Percentiles rank a stretch among this genome's conserved stretches.
phyloP scores from a whole-genome alignment of 192 early-diverging fungal genomes.

The Backusella circina region DNA sequence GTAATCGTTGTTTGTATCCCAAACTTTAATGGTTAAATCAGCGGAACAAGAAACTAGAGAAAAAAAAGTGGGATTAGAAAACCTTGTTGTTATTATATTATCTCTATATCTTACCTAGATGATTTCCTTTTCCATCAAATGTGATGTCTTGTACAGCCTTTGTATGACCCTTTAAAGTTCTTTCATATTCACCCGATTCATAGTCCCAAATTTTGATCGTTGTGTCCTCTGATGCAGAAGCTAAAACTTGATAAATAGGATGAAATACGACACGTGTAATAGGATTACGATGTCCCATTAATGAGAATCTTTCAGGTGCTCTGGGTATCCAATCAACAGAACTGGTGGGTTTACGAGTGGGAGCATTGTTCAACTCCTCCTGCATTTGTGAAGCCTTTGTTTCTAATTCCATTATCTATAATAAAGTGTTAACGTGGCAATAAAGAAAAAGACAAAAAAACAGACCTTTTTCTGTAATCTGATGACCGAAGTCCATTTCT shows the following conservation, averaged over 20 bases:
- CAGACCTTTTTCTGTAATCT: slow-evolving; percentile 83
- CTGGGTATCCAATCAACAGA: slow-evolving; percentile 81
- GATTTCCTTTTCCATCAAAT: slow-evolving; percentile 80
- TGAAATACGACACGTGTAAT: slow-evolving; percentile 85
- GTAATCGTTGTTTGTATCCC: slow-evolving; percentile 83
- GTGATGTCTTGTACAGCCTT: slow-evolving; percentile 89
- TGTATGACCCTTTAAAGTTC: slow-evolving; percentile 93
- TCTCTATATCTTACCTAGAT: slow-evolving; percentile 55
- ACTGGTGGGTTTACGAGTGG: slow-evolving; percentile 47
- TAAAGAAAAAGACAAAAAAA: background rate
- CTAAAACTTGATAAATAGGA: slow-evolving; percentile 79
- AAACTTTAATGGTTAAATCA: slow-evolving; percentile 88
- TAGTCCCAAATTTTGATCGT: slow-evolving; percentile 93
- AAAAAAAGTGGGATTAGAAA: background rate
- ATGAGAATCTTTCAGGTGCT: slow-evolving; percentile 66
- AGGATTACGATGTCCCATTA: slow-evolving; percentile 79
- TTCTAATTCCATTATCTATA: slow-evolving; percentile 91
- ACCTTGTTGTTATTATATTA: background rate
- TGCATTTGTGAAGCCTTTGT: slow-evolving; percentile 72
- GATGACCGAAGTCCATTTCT: slow-evolving; percentile 96
- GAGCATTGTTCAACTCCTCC: slow-evolving; percentile 64
- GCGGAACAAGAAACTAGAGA: slow-evolving; percentile 78
- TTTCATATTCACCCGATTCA: slow-evolving; percentile 89
- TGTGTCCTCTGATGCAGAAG: slow-evolving; percentile 87
- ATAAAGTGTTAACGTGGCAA: background rate